Base-by-base conservation (phyloP, 176 grass and related monocot genomes). In the Oryza meridionalis region DNA sequence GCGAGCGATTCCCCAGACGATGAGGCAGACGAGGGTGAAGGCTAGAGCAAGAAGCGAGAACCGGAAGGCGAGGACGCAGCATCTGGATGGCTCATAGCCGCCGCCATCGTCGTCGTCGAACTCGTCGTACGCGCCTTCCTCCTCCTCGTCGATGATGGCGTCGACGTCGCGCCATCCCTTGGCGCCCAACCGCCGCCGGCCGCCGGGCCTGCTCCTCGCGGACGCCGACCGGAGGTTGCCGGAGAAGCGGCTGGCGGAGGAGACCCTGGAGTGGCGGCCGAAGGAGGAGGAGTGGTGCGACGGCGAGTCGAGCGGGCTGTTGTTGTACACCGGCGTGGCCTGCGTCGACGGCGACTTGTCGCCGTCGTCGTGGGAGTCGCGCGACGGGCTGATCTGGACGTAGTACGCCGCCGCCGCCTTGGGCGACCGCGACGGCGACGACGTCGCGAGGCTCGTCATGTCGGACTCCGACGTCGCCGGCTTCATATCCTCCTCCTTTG, bases 241-340 rank as follows among this genome's bases (percentile, higher is more conserved):
- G 33, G 96, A 95, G 87, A 95, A 98, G 16, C 91, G 91, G 73
- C 93, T 93, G 11, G 79, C 90, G 1, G 94, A 97, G 42, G 95
- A 97, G 81, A 89, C 74, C 73, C 92, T 79, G 61, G 95, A 97
- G 78, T 97, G 92, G 70, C 83, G 95, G 46, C 87, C 84, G 35
- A 79, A 89, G 46, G 95, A 98, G 13, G 95, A 98, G 13, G 95
- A 98, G 14, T 85, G 91, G 82, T 95, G 91, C 22, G 91, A 95
- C 22, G 92, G 93, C 1, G 93, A 98, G 1, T 98, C 93, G 31
- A 95, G 87, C 7, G 96, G 96, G 79, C 95, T 97, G 83, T 87
- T 97, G 83, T 87, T 93, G 85, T 93, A 98, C 8, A 95, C 87
- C 19, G 96, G 96, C 33, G 96, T 95, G 0, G 96, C 74, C 69